Base-by-base conservation (phyloP, 169 alveolate genomes). In the Plasmodium malariae region DNA sequence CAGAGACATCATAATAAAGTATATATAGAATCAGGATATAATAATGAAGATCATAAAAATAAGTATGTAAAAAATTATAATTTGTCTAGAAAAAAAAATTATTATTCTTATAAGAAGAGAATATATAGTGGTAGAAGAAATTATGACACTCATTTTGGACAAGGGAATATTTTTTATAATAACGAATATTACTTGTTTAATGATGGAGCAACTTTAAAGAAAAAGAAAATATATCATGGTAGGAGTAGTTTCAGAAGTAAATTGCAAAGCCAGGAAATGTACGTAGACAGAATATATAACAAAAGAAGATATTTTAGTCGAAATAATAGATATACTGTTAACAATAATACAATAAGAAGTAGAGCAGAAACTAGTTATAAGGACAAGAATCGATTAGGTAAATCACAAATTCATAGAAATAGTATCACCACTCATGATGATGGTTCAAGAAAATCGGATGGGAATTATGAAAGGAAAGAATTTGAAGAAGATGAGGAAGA, bases 131-230 rank as follows among this genome's bases (percentile, higher is more conserved):
- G 63, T 62, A 78, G 51, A 26, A 49, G 78, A 78, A 62, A 78
- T 49, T 78, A 55, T 54, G 89, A 78, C 3, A 78, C 89, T 14
- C 89, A 78, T 68, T 78, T 19, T 78, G 89, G 89, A 17, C 89
- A 78, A 54, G 89, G 89, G 1, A 78, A 78, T 24, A 78, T 78
- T 17, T 62, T 78, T 24, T 78, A 78, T 48, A 78, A 78, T 78
- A 78, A 78, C 63, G 89, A 78, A 63, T 78, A 78, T 78, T 78
- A 78, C 19, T 9, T 78, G 30, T 14, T 78, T 62, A 78, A 78
- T 68, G 89, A 78, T 54, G 48, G 83, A n/a, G 7, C 73, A 7
- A 78, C 69, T 30, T 72, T 73, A 51, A 83, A 88, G 19, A 72
- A 37, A 48, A 78, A 80, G 32, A 68, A 71, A 72, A 49, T 32